Conservation (phyloP, 805 yeast genomes). For the Ogataea henricii region DNA sequence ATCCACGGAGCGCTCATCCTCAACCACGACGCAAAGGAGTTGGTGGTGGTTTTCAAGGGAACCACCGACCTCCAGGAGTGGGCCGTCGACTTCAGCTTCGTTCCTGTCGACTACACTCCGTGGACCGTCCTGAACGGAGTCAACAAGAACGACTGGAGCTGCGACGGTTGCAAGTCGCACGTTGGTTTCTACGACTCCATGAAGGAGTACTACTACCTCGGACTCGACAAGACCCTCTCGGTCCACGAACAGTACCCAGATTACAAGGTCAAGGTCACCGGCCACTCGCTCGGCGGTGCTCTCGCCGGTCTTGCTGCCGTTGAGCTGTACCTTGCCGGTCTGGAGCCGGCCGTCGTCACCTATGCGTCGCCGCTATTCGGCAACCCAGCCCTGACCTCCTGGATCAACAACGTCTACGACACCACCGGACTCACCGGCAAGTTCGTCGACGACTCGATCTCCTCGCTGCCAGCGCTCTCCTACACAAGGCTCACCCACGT, state of each 20-base stretch:
- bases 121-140: conserved; percentile 22
- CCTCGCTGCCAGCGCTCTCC: conserved; percentile 31
- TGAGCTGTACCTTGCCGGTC: conserved; percentile 60
- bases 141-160: conserved; percentile 30
- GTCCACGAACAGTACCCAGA: conserved; percentile 44
- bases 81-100: conserved; percentile 55
- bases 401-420: conserved; percentile 53
- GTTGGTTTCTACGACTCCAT: conserved; percentile 59
- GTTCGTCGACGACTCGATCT: neutral
- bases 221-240: conserved; percentile 39
- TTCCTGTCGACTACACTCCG: conserved; percentile 51
- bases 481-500: conserved; percentile 58
- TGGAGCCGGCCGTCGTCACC: conserved; percentile 54
- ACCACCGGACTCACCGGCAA: conserved; percentile 27
- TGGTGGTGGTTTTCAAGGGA: conserved; percentile 63
- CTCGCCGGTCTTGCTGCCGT: conserved; percentile 62
- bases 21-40: conserved; percentile 44
- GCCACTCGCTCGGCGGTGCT: conserved; percentile 75
- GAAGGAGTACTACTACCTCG: conserved; percentile 40
- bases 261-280: conserved; percentile 56
- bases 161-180: conserved; percentile 60
- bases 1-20: conserved; percentile 60
- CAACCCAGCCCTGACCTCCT: conserved; percentile 48
- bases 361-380: conserved; percentile 71
- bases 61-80: conserved; percentile 63